Evolutionary conservation across 2,329 filamentous ascomycete genomes (phyloP), one percentile per base, ranked within the genome.

Genomic region (Colletotrichum chrysophilum): DNA sequence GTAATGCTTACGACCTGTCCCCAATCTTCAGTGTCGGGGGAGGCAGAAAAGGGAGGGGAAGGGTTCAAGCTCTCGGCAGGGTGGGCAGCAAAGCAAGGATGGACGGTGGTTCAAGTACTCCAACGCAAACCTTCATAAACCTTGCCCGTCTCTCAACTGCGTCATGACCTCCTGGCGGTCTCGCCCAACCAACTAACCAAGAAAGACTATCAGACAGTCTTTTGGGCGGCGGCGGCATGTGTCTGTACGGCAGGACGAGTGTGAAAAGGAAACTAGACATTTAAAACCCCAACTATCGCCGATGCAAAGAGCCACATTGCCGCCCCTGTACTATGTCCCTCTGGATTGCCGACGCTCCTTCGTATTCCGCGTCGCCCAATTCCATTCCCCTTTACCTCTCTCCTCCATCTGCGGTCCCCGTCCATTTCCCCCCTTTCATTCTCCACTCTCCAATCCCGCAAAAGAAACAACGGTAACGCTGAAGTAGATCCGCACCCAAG

Each of bases 291-390:
- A 58, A 18, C 26, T 55, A 62, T 56, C 62, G 69, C 72, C 68
- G 69, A 66, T 48, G 13, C 43, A 48, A 48, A 48, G 43, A 13
- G n/a, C n/a, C n/a, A 14, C 32, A 28, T 75, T 66, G 68, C 68
- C 72, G 68, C 32, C 36, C 30, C n/a, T 12, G 13, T 30, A n/a
- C 12, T 14, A 3, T n/a, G 10, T 21, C 28, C 13, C 24, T 8
- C 13, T 75, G 72, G 28, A 67, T 75, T 75, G 72, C 72, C 72
- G 72, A 75, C 58, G 58, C 18, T 21, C n/a, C 55, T 58, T 28
- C 55, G 21, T 24, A 32, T 34, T 21, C 24, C 38, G 38, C 30
- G 18, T 48, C n/a, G 21, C 21, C 26, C n/a, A 55, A 24, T 24
- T 43, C 55, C 28, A 5, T 55, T 55, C 14, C 65, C 38, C 21